Conservation (phyloP, 306 rosid genomes). For the peach (Prunus persica) region DNA sequence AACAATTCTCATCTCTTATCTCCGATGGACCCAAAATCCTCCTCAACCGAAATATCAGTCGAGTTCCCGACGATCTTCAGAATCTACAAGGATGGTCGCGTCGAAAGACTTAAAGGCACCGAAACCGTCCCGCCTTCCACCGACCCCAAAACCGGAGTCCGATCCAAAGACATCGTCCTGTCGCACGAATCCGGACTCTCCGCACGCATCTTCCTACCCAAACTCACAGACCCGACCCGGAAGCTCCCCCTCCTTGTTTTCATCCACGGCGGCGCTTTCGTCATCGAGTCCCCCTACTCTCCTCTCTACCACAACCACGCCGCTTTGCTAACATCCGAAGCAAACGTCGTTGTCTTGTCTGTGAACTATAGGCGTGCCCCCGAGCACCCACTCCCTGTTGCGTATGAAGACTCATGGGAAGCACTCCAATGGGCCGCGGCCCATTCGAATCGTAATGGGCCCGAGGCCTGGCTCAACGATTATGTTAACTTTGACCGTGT, state of each 20-base stretch:
- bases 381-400: conserved; percentile 33
- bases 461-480: conserved; percentile 8
- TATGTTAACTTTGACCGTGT: not conserved
- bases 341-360: conserved; percentile 26
- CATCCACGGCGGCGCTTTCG: conserved; percentile 46
- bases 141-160: conserved; percentile 34
- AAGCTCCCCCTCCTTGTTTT: conserved; percentile 34
- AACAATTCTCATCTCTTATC: no score
- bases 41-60: no score
- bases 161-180: conserved; percentile 34
- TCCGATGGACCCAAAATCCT: no score
- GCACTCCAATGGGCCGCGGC: not conserved
- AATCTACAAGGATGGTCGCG: conserved; percentile 39
- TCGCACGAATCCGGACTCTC: conserved; percentile 28
- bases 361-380: conserved; percentile 32
- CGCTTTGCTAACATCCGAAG: conserved; percentile 10
- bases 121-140: conserved; percentile 32
- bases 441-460: not conserved
- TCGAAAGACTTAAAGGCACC: conserved; percentile 2
- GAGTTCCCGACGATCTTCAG: not conserved
- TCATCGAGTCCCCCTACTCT: conserved; percentile 24
- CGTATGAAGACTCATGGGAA: conserved; percentile 22
- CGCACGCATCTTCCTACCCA: conserved; percentile 34
- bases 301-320: conserved; percentile 21
- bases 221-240: conserved; percentile 1